These are phyloP conservation scores for Tetrapisispora nanseiensis DNA, from an alignment of 805 yeast species.

Conservation along the genomic window DNA sequence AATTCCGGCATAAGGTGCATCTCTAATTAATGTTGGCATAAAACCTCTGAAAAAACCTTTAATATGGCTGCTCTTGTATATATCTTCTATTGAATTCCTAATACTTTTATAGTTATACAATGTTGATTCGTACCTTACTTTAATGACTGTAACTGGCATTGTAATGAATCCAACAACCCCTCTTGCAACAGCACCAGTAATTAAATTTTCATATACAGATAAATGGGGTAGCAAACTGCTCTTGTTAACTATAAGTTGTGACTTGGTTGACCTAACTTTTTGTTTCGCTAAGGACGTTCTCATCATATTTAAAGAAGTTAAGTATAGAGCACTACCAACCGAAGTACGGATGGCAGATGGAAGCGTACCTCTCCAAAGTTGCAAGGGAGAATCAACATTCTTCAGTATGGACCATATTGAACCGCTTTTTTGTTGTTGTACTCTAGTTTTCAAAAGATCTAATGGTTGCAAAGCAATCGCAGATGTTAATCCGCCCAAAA, in stretches of 20 bases:
- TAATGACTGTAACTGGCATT: slow-evolving; percentile 90
- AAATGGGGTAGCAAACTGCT: slow-evolving; percentile 58
- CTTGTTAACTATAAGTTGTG: slow-evolving; percentile 3
- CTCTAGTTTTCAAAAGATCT: slow-evolving; percentile 77
- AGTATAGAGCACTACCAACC: slow-evolving; percentile 79
- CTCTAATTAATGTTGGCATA: slow-evolving; percentile 78
- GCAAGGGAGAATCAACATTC: slow-evolving; percentile 32
- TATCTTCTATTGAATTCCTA: slow-evolving; percentile 46
- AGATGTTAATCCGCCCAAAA: slow-evolving; percentile 73
- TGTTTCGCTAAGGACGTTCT: slow-evolving; percentile 38
- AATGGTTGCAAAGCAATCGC: slow-evolving; percentile 78
- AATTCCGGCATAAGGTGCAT: slow-evolving; percentile 94
- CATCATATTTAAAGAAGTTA: slow-evolving; percentile 57
- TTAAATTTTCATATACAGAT: slow-evolving; percentile 55
- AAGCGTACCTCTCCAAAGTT: slow-evolving; percentile 87
- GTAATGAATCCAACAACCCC: slow-evolving; percentile 76
- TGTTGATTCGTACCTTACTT: slow-evolving; percentile 82
- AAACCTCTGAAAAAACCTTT: slow-evolving; percentile 79
- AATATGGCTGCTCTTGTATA: slow-evolving; percentile 43
- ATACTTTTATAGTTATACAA: slow-evolving; percentile 61
- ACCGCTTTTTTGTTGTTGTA: slow-evolving; percentile 48
- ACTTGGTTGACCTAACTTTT: neutral
- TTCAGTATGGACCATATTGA: slow-evolving; percentile 28
- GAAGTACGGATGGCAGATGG: slow-evolving; percentile 89
- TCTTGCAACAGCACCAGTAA: slow-evolving; percentile 71